Percentiles rank a stretch among this genome's conserved stretches.
Evolutionary conservation across 495 filamentous ascomycete genomes (phyloP).

Genomic region (Pseudomonodictys pantanalensis): DNA sequence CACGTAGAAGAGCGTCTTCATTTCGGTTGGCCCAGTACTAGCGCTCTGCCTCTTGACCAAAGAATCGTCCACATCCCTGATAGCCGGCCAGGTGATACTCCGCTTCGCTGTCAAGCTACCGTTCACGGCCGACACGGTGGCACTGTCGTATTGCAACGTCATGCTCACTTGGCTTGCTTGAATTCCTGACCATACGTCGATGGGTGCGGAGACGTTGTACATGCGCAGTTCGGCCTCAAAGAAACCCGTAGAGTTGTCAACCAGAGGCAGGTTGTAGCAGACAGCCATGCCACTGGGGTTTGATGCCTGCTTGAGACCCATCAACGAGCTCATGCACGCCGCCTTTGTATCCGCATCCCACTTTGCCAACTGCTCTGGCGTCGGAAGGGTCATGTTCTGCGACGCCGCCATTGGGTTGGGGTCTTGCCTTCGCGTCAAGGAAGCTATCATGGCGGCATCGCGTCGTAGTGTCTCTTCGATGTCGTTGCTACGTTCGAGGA

Average conservation of each 20-base stretch:
- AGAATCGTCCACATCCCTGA: conserved; percentile 6
- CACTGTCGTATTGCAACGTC: conserved; percentile 57
- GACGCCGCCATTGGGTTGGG: background rate
- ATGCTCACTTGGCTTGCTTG: conserved; percentile 54
- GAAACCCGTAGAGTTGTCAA: conserved; percentile 59
- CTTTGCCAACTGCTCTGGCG: conserved; percentile 19
- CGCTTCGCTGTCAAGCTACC: conserved; percentile 27
- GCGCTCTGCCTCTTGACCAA: conserved; percentile 23
- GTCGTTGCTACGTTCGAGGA: conserved; percentile 20
- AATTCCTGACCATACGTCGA: conserved; percentile 57
- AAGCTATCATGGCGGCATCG: conserved; percentile 23
- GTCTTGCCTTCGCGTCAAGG: conserved; percentile 21
- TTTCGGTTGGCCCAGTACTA: conserved; percentile 1
- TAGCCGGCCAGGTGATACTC: conserved; percentile 28
- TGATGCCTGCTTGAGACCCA: conserved; percentile 47
- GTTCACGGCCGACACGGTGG: conserved; percentile 47
- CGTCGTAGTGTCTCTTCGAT: conserved; percentile 22
- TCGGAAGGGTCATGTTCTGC: conserved; percentile 20
- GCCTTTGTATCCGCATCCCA: conserved; percentile 54
- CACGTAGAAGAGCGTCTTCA: conserved; percentile 37
- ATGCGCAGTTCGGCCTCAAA: conserved; percentile 71
- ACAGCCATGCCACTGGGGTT: conserved; percentile 72
- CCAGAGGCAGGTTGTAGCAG: conserved; percentile 70
- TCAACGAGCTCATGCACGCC: conserved; percentile 53
- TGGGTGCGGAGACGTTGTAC: conserved; percentile 59